Evolutionary conservation across 257 asterid species (phyloP).

Genomic region (Euphrasia confusa): DNA sequence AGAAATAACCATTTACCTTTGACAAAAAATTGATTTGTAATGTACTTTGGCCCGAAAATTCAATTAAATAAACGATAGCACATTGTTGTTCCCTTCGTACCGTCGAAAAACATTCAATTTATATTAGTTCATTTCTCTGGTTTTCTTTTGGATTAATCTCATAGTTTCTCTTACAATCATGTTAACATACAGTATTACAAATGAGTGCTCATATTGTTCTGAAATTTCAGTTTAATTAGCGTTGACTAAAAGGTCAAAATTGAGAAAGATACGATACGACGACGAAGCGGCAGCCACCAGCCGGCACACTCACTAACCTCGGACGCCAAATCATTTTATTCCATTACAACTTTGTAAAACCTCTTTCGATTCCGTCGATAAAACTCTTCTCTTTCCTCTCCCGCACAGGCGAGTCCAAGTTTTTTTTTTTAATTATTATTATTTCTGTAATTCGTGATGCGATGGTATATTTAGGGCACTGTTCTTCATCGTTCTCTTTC

Average conservation of each 20-base stretch:
- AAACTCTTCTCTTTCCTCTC: slow-evolving; percentile 22
- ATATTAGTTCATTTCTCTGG: too few relatives aligned
- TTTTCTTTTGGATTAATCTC: too few relatives aligned
- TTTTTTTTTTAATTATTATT: slow-evolving; percentile 19
- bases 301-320: slow-evolving; percentile 33
- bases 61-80: slow-evolving; percentile 29
- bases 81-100: too few relatives aligned
- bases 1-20: too few relatives aligned
- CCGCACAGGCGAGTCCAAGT: slow-evolving; percentile 16
- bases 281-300: not conserved
- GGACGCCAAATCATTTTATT: slow-evolving; percentile 53
- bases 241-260: too few relatives aligned
- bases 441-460: not conserved
- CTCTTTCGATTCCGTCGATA: slow-evolving; percentile 61
- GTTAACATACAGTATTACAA: too few relatives aligned
- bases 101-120: too few relatives aligned
- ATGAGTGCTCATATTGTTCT: too few relatives aligned
- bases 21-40: slow-evolving; percentile 88
- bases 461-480: not conserved
- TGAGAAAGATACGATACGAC: too few relatives aligned
- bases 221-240: too few relatives aligned
- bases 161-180: too few relatives aligned
- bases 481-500: not conserved
- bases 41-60: slow-evolving; percentile 99
- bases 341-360: slow-evolving; percentile 33